phyloP scores from a whole-genome alignment of 1,139 yeast genomes.

The Debaryomyces sp. region DNA sequence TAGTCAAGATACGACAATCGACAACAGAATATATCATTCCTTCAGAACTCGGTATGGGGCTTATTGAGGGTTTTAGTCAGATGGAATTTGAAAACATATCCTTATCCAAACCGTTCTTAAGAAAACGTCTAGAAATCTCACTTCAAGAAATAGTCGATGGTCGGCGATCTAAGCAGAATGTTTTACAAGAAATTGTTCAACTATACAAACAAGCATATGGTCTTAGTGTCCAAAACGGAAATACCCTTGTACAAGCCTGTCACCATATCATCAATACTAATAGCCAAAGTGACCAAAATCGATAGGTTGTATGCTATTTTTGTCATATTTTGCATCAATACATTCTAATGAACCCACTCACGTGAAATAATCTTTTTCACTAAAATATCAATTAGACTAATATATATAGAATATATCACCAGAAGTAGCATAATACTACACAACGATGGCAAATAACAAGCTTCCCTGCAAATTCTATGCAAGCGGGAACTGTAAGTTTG shows the following conservation, averaged over 20 bases:
- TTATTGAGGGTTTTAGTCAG: constrained; percentile 85
- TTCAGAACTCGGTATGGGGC: constrained; percentile 79
- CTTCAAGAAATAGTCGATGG: constrained; percentile 75
- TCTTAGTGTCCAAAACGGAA: constrained; percentile 37
- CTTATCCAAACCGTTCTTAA: constrained; percentile 83
- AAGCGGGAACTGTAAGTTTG: constrained; percentile 26
- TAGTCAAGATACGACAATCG: constrained; percentile 48
- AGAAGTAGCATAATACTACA: background rate
- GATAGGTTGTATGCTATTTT: background rate
- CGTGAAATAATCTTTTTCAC: background rate
- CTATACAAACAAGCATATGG: constrained; percentile 66
- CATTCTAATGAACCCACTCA: background rate
- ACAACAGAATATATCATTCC: constrained; percentile 60
- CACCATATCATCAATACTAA: constrained; percentile 18
- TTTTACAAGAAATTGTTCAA: constrained; percentile 56
- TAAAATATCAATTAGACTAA: background rate
- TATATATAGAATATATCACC: background rate
- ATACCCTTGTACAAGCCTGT: constrained; percentile 28
- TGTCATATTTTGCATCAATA: constrained; percentile 2
- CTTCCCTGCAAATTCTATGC: constrained; percentile 21
- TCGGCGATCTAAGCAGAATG: constrained; percentile 50
- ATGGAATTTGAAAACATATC: constrained; percentile 74
- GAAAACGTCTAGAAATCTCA: constrained; percentile 73
- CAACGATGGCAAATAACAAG: constrained; percentile 8
- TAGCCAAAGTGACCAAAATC: constrained; percentile 4